These are phyloP conservation scores for Berkeleyomyces rouxiae DNA, from an alignment of 2,329 filamentous ascomycete genomes.

Conservation along the genomic window DNA sequence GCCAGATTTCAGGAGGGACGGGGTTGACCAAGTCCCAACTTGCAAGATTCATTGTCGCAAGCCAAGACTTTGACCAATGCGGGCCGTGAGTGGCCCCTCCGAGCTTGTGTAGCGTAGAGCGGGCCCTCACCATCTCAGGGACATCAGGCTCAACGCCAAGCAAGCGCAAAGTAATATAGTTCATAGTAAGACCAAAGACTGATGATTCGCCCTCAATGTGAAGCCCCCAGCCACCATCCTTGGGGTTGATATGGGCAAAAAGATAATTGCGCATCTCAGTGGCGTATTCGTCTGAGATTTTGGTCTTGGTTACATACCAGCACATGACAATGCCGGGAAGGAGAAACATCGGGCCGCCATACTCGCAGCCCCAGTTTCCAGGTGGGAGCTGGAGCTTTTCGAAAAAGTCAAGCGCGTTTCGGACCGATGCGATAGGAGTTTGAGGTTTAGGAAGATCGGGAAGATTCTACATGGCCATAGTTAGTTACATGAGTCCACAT, in stretches of 20 bases:
- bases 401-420: slow-evolving; percentile 78
- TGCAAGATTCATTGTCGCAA: slow-evolving; percentile 66
- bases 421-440: slow-evolving; percentile 58
- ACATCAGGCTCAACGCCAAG: slow-evolving; percentile 74
- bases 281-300: slow-evolving; percentile 61
- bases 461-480: slow-evolving; percentile 39
- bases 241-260: slow-evolving; percentile 64
- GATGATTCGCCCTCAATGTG: slow-evolving; percentile 90
- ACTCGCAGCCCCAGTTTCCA: slow-evolving; percentile 94
- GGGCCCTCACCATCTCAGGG: slow-evolving; percentile 68
- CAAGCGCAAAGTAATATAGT: slow-evolving; percentile 67
- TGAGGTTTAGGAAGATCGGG: slow-evolving; percentile 54
- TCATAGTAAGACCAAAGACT: slow-evolving; percentile 78
- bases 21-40: slow-evolving; percentile 92
- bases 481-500: neutral
- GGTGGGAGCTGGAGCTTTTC: slow-evolving; percentile 73
- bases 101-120: slow-evolving; percentile 64
- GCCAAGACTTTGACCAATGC: slow-evolving; percentile 97
- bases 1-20: slow-evolving; percentile 82
- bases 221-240: slow-evolving; percentile 92
- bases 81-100: slow-evolving; percentile 72
- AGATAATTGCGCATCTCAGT: slow-evolving; percentile 89
- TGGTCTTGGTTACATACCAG: slow-evolving; percentile 80
- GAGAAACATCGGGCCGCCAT: slow-evolving; percentile 93
- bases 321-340: slow-evolving; percentile 70